Evolutionary conservation across 371 early-diverging fungal species (phyloP).

Genomic region (Rhizopus sp.): DNA sequence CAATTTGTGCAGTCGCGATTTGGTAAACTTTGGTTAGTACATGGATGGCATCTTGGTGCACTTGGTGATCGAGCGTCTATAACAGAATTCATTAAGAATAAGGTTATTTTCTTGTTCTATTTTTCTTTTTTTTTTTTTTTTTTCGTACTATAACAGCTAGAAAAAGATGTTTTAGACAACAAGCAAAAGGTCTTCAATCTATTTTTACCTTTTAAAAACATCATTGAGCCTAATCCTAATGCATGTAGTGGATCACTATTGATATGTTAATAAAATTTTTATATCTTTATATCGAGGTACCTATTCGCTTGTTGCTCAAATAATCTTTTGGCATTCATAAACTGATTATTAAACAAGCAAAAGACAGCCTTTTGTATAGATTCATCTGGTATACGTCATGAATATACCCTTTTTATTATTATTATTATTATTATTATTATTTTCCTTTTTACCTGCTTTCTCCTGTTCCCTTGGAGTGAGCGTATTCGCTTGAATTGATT

Average conservation of each 20-base stretch:
- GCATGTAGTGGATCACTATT: constrained; percentile 50
- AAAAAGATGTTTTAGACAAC: not conserved
- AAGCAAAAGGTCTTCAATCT: not conserved
- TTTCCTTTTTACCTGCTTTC: constrained; percentile 33
- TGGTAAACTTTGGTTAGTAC: constrained; percentile 37
- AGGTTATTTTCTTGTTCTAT: not conserved
- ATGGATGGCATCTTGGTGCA: constrained; percentile 40
- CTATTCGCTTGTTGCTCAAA: constrained; percentile 38
- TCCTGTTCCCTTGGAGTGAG: constrained; percentile 56
- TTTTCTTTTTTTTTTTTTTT: not conserved
- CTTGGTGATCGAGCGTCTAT: constrained; percentile 42
- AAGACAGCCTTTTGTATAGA: constrained; percentile 25
- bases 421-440: constrained; percentile 2
- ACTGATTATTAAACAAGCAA: constrained; percentile 44
- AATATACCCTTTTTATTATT: not conserved
- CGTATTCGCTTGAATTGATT: constrained; percentile 34
- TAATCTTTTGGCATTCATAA: constrained; percentile 44
- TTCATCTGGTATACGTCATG: constrained; percentile 21
- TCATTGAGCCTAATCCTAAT: constrained; percentile 49
- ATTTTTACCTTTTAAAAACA: constrained; percentile 48
- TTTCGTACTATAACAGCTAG: constrained; percentile 41
- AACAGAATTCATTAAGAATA: not conserved
- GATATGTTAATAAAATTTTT: not conserved
- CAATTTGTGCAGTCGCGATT: constrained; percentile 48
- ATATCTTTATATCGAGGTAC: constrained; percentile 5